phyloP scores from a whole-genome alignment of 495 filamentous ascomycete genomes.

The Lasiosphaeriaceae sp. region DNA sequence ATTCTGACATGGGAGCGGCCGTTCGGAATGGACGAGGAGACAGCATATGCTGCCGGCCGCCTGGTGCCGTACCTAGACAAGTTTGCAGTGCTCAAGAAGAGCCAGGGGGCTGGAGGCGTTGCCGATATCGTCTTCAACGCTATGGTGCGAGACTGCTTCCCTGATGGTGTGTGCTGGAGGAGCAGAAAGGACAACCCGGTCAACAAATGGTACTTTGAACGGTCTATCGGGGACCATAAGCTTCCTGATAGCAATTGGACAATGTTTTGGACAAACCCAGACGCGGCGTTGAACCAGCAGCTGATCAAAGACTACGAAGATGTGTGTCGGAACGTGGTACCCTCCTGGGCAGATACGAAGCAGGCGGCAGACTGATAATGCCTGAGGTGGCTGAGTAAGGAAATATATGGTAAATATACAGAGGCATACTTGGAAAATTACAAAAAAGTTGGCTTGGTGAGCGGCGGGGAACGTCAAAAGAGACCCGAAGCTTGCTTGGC shows the following conservation, averaged over 20 bases:
- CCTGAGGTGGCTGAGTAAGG: too few relatives aligned
- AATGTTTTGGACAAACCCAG: slow-evolving; percentile 94
- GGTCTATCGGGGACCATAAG: slow-evolving; percentile 77
- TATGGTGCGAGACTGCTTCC: slow-evolving; percentile 87
- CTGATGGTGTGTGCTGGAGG: slow-evolving; percentile 74
- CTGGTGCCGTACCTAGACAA: slow-evolving; percentile 96
- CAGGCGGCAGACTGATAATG: slow-evolving; percentile 37
- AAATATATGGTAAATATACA: too few relatives aligned
- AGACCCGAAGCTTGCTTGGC: not conserved
- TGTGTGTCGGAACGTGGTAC: slow-evolving; percentile 74
- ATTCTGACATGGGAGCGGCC: slow-evolving; percentile 93
- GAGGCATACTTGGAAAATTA: too few relatives aligned
- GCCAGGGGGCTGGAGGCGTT: slow-evolving; percentile 86
- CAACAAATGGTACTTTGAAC: slow-evolving; percentile 95
- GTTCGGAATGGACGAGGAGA: slow-evolving; percentile 50
- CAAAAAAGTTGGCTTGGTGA: too few relatives aligned
- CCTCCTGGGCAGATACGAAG: slow-evolving; percentile 76
- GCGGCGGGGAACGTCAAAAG: too few relatives aligned
- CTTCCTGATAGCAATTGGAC: slow-evolving; percentile 77
- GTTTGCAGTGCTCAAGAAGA: slow-evolving; percentile 86
- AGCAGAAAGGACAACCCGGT: slow-evolving; percentile 78
- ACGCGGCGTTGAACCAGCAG: slow-evolving; percentile 43
- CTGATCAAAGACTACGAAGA: slow-evolving; percentile 75
- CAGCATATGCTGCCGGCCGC: slow-evolving; percentile 48
- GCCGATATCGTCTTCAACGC: slow-evolving; percentile 94